Evolutionary conservation across 306 rosid genomes (phyloP), one percentile per base, ranked within the genome.

Genomic region (Castanea crenata): DNA sequence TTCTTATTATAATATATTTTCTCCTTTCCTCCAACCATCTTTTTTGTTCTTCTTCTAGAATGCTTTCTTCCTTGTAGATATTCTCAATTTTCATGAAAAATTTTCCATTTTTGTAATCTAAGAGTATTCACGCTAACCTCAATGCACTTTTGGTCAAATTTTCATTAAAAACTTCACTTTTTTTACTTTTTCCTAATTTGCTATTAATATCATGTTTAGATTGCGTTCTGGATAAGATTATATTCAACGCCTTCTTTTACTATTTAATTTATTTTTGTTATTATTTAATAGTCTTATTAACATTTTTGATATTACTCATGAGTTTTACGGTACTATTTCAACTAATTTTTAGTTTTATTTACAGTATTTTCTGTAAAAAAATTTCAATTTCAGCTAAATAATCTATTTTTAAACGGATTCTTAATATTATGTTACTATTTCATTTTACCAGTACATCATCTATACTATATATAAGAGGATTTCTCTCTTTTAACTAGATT

Each of bases 371-470:
- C 0, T 5, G 2, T 0, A 1, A 1, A 35, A 35, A 35, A 35
- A 5, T 1, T 5, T 35, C 8, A 35, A 35, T 1, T 35, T 35
- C 0, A 35, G 1, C 7, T 35, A 38, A 38, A 38, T 7, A 38
- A 7, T 38, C 0, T 1, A 0, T 38, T 6, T 2, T 0, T 0
- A 38, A 6, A 38, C 0, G 0, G 0, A 0, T 0, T 0, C 0
- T 38, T 38, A 7, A 38, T 38, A 38, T 38, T 7, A 7, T 38
- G 2, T 38, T 7, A 2, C 11, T 38, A 38, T 38, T 38, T 38
- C 11, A 38, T 38, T 38, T 38, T 10, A 38, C 44, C 10, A 1
- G 0, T 38, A 38, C 44, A 1, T 38, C 10, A 38, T 25, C 27
- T 25, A 25, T 25, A 25, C 27, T 25, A 25, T 25, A 25, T 1